Evolutionary conservation across 2,329 filamentous ascomycete genomes (phyloP).

Genomic region (Akanthomyces dipterigenus): DNA sequence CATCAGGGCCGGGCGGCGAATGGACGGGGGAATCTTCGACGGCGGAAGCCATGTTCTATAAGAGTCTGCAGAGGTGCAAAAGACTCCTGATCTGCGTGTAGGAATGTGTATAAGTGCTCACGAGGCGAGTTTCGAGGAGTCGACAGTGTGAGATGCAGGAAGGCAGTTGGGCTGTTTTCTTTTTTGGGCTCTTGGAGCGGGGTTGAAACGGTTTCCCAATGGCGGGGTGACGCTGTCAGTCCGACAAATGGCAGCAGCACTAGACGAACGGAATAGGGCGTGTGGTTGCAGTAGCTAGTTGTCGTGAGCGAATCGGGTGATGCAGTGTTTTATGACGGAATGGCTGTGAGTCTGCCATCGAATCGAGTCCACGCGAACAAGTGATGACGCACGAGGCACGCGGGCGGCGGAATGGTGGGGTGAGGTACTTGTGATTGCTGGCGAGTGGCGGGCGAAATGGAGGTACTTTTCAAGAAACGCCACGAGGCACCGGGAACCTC

Average conservation of each 20-base stretch:
- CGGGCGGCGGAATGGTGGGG: neutral
- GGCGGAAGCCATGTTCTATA: conserved; percentile 34
- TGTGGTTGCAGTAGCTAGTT: neutral
- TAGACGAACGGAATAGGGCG: neutral
- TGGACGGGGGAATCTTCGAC: conserved; percentile 33
- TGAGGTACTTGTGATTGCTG: neutral
- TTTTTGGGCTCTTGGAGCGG: conserved; percentile 9
- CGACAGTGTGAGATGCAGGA: neutral
- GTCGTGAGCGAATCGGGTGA: conserved; percentile 6
- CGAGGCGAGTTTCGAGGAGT: neutral
- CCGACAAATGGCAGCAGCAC: neutral
- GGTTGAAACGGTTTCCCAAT: neutral
- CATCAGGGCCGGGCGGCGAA: conserved; percentile 34
- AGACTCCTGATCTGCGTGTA: neutral
- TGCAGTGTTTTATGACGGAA: conserved; percentile 1
- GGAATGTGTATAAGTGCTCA: neutral
- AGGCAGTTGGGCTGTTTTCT: neutral
- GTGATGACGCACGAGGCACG: conserved; percentile 12
- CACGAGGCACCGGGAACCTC: neutral
- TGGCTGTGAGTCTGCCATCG: neutral
- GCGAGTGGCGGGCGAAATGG: neutral
- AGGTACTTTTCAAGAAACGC: neutral
- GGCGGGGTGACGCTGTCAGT: conserved; percentile 8
- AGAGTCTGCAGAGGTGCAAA: conserved; percentile 2
- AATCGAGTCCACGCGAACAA: neutral